phyloP scores from a whole-genome alignment of 805 yeast genomes.

The Yarrowia hollandica region DNA sequence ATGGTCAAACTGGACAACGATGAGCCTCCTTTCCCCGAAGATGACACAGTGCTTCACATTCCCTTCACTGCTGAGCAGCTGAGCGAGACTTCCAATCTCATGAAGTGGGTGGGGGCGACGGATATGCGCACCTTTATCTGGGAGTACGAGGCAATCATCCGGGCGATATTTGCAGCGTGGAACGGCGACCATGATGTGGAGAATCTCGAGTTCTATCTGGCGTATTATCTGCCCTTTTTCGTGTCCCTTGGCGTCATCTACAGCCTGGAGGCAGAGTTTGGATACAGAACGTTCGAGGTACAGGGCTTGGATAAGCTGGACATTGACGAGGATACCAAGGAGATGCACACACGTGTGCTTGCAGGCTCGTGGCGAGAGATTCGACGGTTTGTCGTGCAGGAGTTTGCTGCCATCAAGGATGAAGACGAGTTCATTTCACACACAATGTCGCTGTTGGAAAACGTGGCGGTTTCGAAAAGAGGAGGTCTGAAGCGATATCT shows the following conservation, averaged over 20 bases:
- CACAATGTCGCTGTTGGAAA: slow-evolving; percentile 5
- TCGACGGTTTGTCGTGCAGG: neutral
- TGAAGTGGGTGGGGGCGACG: slow-evolving; percentile 20
- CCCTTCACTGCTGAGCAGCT: slow-evolving; percentile 21
- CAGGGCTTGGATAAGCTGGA: neutral
- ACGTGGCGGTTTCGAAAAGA: slow-evolving; percentile 18
- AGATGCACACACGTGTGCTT: neutral
- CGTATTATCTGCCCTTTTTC: slow-evolving; percentile 22
- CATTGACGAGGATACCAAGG: neutral
- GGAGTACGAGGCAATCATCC: slow-evolving; percentile 27
- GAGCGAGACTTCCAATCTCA: slow-evolving; percentile 12
- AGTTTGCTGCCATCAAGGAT: slow-evolving; percentile 10
- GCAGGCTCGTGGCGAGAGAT: slow-evolving; percentile 22
- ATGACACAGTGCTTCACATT: neutral
- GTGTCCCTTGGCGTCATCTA: slow-evolving; percentile 9
- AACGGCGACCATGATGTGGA: slow-evolving; percentile 16
- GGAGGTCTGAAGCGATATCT: slow-evolving; percentile 23
- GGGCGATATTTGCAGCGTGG: slow-evolving; percentile 27
- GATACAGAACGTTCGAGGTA: slow-evolving; percentile 5
- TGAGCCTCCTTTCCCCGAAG: neutral
- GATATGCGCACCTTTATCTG: slow-evolving; percentile 26
- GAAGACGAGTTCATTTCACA: slow-evolving; percentile 6
- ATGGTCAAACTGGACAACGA: neutral
- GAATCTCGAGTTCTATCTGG: slow-evolving; percentile 22
- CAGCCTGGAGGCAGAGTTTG: slow-evolving; percentile 11